Percentiles rank a stretch among this genome's conserved stretches.
Conservation (phyloP, 768 basidiomycete species). For the Agrocybe pediades region DNA sequence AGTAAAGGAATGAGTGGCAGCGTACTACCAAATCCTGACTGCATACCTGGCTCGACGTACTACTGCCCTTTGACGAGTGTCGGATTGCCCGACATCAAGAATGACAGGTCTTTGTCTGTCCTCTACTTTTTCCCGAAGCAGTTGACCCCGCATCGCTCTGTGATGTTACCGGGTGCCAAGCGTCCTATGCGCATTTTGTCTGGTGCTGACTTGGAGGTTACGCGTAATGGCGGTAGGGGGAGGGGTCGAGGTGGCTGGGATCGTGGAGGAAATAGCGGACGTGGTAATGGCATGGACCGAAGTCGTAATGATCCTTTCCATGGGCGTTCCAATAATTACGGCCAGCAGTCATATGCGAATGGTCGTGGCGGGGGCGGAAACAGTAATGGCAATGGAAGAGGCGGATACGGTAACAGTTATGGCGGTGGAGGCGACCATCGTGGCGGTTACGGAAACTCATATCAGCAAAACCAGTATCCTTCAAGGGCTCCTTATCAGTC, state of each 20-base stretch:
- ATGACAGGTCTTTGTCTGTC: constrained; percentile 86
- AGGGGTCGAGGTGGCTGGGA: constrained; percentile 50
- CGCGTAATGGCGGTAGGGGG: constrained; percentile 57
- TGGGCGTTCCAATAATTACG: constrained; percentile 40
- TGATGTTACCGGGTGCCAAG: constrained; percentile 74
- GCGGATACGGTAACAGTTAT: constrained; percentile 19
- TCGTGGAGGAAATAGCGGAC: constrained; percentile 36
- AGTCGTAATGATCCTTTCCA: constrained; percentile 50
- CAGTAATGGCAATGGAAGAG: constrained; percentile 30
- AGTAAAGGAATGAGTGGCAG: constrained; percentile 83
- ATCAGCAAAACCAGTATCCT: constrained; percentile 37
- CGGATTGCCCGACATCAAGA: constrained; percentile 75
- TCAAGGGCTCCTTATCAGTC: constrained; percentile 31
- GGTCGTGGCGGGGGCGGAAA: constrained; percentile 31
- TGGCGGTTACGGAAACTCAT: constrained; percentile 21
- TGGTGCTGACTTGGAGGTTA: constrained; percentile 69
- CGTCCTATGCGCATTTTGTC: constrained; percentile 62
- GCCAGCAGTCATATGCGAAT: constrained; percentile 29
- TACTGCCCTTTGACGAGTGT: constrained; percentile 66
- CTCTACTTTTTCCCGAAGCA: constrained; percentile 91
- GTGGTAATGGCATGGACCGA: constrained; percentile 36
- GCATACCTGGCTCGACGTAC: constrained; percentile 91
- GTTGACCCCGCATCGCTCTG: constrained; percentile 79
- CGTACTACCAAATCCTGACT: constrained; percentile 82
- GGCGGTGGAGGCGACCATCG: neutral